Conservation (phyloP, 1,139 yeast genomes). For the Debaryomyces sp. region DNA sequence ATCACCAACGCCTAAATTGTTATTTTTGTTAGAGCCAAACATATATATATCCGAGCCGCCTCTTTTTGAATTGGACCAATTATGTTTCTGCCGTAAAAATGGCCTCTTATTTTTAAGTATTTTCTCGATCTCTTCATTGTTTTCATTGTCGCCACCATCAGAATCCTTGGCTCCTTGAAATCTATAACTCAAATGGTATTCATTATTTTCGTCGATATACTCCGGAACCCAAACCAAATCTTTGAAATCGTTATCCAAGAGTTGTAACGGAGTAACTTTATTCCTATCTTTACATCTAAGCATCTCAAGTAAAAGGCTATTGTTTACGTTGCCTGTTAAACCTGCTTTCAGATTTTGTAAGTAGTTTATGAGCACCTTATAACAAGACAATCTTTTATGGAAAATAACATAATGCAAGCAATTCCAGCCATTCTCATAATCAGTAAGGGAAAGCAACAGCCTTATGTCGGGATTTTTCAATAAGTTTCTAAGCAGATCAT, state of each 20-base stretch:
- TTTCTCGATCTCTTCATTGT: neutral
- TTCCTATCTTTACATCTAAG: constrained; percentile 67
- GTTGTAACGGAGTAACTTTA: constrained; percentile 64
- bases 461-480: constrained; percentile 48
- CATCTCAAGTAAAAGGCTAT: constrained; percentile 35
- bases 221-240: constrained; percentile 48
- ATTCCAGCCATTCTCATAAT: constrained; percentile 83
- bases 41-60: constrained; percentile 66
- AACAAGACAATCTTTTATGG: constrained; percentile 60
- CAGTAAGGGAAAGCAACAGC: constrained; percentile 46
- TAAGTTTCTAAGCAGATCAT: constrained; percentile 47
- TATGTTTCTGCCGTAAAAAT: constrained; percentile 9
- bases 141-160: neutral
- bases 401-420: constrained; percentile 72
- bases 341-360: constrained; percentile 23
- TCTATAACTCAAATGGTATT: constrained; percentile 26
- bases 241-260: constrained; percentile 48
- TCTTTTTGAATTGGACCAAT: constrained; percentile 39
- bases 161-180: constrained; percentile 15
- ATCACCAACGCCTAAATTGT: constrained; percentile 71
- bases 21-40: constrained; percentile 67
- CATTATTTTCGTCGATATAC: constrained; percentile 38
- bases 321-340: constrained; percentile 15
- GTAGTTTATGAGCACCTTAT: constrained; percentile 49
- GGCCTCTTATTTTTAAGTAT: neutral